These are phyloP conservation scores for Ascochyta viciae-villosae DNA, from an alignment of 2,329 filamentous ascomycete genomes.

Conservation along the genomic window DNA sequence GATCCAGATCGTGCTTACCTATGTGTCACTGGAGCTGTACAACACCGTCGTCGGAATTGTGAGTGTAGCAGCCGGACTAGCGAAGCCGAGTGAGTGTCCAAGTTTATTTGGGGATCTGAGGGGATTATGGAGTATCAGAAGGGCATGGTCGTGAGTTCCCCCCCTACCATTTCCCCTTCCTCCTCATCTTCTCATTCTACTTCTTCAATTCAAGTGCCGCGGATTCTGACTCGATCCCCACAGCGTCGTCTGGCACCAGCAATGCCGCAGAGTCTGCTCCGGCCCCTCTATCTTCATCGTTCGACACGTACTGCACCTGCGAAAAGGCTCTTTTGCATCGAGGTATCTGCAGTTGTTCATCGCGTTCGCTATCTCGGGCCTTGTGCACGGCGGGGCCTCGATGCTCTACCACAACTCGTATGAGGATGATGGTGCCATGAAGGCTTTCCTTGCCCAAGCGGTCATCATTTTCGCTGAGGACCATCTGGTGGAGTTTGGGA, in stretches of 20 bases:
- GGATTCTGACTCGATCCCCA: neutral
- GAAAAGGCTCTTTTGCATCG: constrained; percentile 36
- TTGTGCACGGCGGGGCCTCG: constrained; percentile 27
- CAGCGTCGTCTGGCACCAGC: constrained; percentile 35
- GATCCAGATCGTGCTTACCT: constrained; percentile 30
- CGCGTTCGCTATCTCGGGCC: constrained; percentile 27
- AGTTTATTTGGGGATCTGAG: constrained; percentile 30
- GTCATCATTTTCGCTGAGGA: constrained; percentile 39
- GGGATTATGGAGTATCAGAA: constrained; percentile 27
- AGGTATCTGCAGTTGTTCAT: constrained; percentile 41
- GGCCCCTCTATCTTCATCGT: constrained; percentile 25
- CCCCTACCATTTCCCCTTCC: neutral
- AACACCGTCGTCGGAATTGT: constrained; percentile 22
- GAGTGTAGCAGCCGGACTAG: constrained; percentile 24
- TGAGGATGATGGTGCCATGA: constrained; percentile 25
- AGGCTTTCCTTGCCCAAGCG: constrained; percentile 34
- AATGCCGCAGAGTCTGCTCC: constrained; percentile 29
- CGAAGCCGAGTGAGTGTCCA: constrained; percentile 36
- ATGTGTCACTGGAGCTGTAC: constrained; percentile 23
- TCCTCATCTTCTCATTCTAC: neutral
- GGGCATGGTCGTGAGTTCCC: constrained; percentile 33
- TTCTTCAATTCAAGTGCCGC: neutral
- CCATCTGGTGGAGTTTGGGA: constrained; percentile 35
- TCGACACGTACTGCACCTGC: constrained; percentile 27
- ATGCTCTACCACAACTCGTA: constrained; percentile 24